Evolutionary conservation across 805 yeast species (phyloP).

Genomic region (Zygosaccharomyces rouxii): DNA sequence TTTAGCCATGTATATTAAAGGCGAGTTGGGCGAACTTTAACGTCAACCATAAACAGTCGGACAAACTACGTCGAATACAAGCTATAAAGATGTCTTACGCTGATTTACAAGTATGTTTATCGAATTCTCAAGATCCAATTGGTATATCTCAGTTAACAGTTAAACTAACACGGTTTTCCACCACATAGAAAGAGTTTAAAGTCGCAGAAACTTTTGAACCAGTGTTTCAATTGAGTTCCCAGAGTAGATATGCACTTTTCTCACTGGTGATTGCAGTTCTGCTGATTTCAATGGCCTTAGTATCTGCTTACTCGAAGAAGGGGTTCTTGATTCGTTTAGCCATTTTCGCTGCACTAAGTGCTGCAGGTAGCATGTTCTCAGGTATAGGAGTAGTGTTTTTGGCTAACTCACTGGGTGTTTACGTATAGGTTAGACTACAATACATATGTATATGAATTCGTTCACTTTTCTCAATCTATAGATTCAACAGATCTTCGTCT

Average conservation of each 20-base stretch:
- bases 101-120: constrained; percentile 23
- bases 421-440: constrained; percentile 28
- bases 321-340: constrained; percentile 20
- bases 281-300: constrained; percentile 19
- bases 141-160: constrained; percentile 7
- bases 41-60: not conserved
- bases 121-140: not conserved
- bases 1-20: not conserved
- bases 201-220: constrained; percentile 16
- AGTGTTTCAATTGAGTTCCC: constrained; percentile 19
- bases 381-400: constrained; percentile 42
- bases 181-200: constrained; percentile 22
- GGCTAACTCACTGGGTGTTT: constrained; percentile 44
- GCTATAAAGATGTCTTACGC: constrained; percentile 13
- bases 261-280: constrained; percentile 19
- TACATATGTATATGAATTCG: not conserved
- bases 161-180: not conserved
- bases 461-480: constrained; percentile 9
- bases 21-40: constrained; percentile 1
- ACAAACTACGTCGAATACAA: not conserved
- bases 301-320: constrained; percentile 16
- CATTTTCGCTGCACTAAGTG: constrained; percentile 22
- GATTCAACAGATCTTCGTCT: constrained; percentile 43
- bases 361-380: constrained; percentile 35
- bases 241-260: constrained; percentile 24